Conservation (phyloP, 1,284 basidiomycete genomes). For the Marasmius sp. region DNA sequence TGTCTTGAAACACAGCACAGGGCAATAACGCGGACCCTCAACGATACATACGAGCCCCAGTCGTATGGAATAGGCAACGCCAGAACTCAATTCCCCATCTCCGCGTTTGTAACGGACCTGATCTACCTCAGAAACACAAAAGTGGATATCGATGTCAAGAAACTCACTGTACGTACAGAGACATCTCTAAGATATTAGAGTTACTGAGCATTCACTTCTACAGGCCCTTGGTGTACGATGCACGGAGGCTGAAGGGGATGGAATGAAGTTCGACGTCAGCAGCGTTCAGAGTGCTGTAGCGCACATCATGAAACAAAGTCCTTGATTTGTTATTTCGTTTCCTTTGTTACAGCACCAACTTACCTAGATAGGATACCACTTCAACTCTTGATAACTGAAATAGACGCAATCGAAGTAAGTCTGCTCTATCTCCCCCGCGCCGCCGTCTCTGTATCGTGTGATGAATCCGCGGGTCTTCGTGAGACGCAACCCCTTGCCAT, state of each 20-base stretch:
- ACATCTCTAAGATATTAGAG: neutral
- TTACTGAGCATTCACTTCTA: conserved; percentile 11
- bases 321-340: neutral
- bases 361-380: neutral
- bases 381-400: neutral
- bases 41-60: conserved; percentile 52
- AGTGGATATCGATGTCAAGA: conserved; percentile 60
- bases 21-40: conserved; percentile 71
- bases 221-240: conserved; percentile 58
- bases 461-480: too few relatives aligned
- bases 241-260: neutral
- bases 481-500: too few relatives aligned
- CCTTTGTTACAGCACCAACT: neutral
- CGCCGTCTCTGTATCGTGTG: too few relatives aligned
- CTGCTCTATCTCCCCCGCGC: neutral
- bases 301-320: neutral
- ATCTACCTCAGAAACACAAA: conserved; percentile 69
- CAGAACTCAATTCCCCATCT: conserved; percentile 63
- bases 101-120: conserved; percentile 82
- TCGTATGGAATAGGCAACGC: conserved; percentile 56
- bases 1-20: conserved; percentile 31
- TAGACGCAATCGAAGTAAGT: neutral
- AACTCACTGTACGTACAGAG: conserved; percentile 56
- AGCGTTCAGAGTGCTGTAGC: neutral
- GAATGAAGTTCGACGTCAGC: conserved; percentile 2